Conservation (phyloP, 768 basidiomycete species). For the Tremella fuciformis region DNA sequence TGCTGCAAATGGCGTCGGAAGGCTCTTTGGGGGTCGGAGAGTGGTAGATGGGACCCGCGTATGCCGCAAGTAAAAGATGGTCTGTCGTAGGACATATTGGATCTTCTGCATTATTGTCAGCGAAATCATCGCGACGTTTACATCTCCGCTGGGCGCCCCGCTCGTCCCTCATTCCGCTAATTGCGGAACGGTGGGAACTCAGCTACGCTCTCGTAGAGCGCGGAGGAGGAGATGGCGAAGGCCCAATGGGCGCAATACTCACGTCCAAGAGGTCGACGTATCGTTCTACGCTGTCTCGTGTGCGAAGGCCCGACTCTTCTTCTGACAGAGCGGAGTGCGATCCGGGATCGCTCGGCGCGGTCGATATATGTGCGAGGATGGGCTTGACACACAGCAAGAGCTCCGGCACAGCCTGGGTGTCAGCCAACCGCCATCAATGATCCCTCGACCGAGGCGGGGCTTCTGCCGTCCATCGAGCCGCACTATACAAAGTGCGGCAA, state of each 20-base stretch:
- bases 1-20: slow-evolving; percentile 43
- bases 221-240: slow-evolving; percentile 1
- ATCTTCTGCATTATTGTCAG: slow-evolving; percentile 31
- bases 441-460: background rate
- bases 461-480: background rate
- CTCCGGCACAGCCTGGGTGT: slow-evolving; percentile 34
- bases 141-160: background rate
- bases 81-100: slow-evolving; percentile 47
- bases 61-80: slow-evolving; percentile 44
- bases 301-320: slow-evolving; percentile 21
- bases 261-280: slow-evolving; percentile 42
- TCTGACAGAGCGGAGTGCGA: slow-evolving; percentile 17
- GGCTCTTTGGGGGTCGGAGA: slow-evolving; percentile 28
- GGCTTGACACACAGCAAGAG: slow-evolving; percentile 37
- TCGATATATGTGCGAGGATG: slow-evolving; percentile 28
- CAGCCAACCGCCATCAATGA: background rate
- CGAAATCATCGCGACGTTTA: background rate
- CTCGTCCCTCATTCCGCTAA: background rate
- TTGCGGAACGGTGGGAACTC: background rate
- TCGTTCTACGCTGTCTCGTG: slow-evolving; percentile 28
- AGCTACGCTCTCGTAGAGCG: background rate
- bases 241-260: slow-evolving; percentile 8
- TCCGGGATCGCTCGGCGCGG: too few relatives aligned
- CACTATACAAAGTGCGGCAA: background rate
- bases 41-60: slow-evolving; percentile 26